These are phyloP conservation scores for Echium plantagineum DNA, from an alignment of 257 asterid species.

Conservation along the genomic window DNA sequence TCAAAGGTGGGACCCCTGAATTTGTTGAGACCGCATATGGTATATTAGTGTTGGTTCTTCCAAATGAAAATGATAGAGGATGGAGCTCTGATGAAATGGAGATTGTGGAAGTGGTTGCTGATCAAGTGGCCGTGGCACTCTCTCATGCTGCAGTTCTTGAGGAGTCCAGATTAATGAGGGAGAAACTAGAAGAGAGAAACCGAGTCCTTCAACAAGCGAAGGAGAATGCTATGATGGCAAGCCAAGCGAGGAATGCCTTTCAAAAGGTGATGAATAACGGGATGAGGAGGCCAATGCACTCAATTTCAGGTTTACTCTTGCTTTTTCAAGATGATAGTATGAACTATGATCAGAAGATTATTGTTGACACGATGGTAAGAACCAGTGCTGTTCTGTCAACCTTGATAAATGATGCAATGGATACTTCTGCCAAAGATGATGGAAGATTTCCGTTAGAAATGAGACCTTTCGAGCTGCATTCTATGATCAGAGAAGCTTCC, in stretches of 20 bases:
- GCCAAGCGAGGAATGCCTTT: slow-evolving; percentile 21
- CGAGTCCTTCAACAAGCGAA: slow-evolving; percentile 17
- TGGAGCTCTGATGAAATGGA: slow-evolving; percentile 20
- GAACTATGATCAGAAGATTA: slow-evolving; percentile 15
- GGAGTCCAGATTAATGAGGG: slow-evolving; percentile 19
- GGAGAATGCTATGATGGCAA: slow-evolving; percentile 22
- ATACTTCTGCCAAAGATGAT: slow-evolving; percentile 20
- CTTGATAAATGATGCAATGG: slow-evolving; percentile 20
- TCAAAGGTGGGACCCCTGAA: slow-evolving; percentile 26
- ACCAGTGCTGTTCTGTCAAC: slow-evolving; percentile 17
- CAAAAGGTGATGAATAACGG: slow-evolving; percentile 24
- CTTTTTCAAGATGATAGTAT: slow-evolving; percentile 14
- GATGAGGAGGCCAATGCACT: slow-evolving; percentile 26
- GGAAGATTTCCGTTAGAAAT: slow-evolving; percentile 18
- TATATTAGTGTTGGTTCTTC: slow-evolving; percentile 20
- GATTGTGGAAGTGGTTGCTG: slow-evolving; percentile 25
- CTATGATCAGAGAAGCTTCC: slow-evolving; percentile 15
- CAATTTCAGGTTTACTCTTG: slow-evolving; percentile 21
- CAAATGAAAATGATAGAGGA: slow-evolving; percentile 6
- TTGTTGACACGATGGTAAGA: slow-evolving; percentile 21
- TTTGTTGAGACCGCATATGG: slow-evolving; percentile 17
- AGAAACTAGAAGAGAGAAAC: slow-evolving; percentile 17
- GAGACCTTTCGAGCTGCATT: slow-evolving; percentile 19
- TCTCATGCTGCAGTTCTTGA: slow-evolving; percentile 24
- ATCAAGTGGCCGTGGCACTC: slow-evolving; percentile 24